Percentiles rank a stretch among this genome's conserved stretches.
Evolutionary conservation across 2,329 filamentous ascomycete genomes (phyloP).

Genomic region (Gnomoniopsis sp.): DNA sequence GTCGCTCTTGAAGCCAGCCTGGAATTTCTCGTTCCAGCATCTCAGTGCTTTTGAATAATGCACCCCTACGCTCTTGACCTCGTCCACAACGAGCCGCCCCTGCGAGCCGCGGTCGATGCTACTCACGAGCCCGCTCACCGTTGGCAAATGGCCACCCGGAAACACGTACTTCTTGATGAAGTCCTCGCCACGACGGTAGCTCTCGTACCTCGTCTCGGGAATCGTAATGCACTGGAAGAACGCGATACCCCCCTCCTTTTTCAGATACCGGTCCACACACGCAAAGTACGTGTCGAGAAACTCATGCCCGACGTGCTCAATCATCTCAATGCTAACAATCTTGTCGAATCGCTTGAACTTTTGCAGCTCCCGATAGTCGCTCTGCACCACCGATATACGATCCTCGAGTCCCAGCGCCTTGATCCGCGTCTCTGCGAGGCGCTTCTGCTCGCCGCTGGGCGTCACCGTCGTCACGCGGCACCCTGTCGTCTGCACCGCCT

Average conservation of each 20-base stretch:
- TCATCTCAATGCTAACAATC: slow-evolving; percentile 20
- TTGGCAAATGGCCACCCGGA: slow-evolving; percentile 16
- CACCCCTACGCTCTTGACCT: slow-evolving; percentile 14
- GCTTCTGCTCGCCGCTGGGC: slow-evolving; percentile 14
- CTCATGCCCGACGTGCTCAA: slow-evolving; percentile 16
- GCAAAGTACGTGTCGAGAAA: slow-evolving; percentile 15
- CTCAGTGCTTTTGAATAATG: slow-evolving; percentile 13
- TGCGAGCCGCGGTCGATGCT: slow-evolving; percentile 11
- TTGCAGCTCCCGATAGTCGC: slow-evolving; percentile 15
- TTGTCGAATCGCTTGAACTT: slow-evolving; percentile 7
- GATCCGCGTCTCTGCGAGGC: slow-evolving; percentile 12
- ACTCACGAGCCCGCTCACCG: slow-evolving; percentile 13
- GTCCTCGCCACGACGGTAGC: slow-evolving; percentile 10
- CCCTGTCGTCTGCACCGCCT: slow-evolving; percentile 9
- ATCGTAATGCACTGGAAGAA: slow-evolving; percentile 19
- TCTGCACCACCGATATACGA: slow-evolving; percentile 9
- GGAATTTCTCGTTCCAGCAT: slow-evolving; percentile 11
- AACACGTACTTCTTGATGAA: slow-evolving; percentile 20
- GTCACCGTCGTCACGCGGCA: slow-evolving; percentile 17
- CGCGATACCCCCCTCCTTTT: slow-evolving; percentile 10
- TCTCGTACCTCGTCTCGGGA: slow-evolving; percentile 14
- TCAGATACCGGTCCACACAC: slow-evolving; percentile 16
- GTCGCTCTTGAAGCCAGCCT: slow-evolving; percentile 5
- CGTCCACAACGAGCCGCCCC: slow-evolving; percentile 16
- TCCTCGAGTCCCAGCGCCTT: slow-evolving; percentile 1